Base-by-base conservation (phyloP, 306 rosid genomes). In the Prunus kanzakura region DNA sequence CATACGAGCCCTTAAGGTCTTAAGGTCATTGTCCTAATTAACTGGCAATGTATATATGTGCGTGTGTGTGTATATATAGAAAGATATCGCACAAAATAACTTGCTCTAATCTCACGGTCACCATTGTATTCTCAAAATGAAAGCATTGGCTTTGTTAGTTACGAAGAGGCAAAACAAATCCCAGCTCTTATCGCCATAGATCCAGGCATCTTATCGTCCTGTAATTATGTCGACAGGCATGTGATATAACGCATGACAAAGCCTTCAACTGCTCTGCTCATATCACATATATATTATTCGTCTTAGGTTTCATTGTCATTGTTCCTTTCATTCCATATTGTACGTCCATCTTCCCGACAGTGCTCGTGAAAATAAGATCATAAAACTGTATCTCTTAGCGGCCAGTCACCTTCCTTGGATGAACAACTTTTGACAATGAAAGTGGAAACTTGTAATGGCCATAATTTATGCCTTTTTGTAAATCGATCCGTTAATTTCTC, bases 231-330 rank as follows among this genome's bases (percentile, higher is more conserved):
- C 18, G 57, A 52, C 43, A 49, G 18, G 18, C 18, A 13, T 13
- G 18, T 49, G 43, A 35, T 35, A 35, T 35, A 35, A 6, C 20
- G 57, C 57, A 52, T 22, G 57, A 15, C 57, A 15, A 51, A 52
- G 20, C 57, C 57, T 35, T 35, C 62, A 56, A 19, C 25, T 9
- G 8, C 3, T 56, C 25, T 56, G 43, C 43, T 35, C 43, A 35
- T 35, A 35, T 35, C 41, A 6, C 8, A 1, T 56, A 20, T 56
- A 13, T 11, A 20, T 57, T 58, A 58, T 73, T 41, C 19, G 43
- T 23, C 67, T 1, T 27, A 80, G 79, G 81, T 83, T 80, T 69
- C 76, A 69, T 52, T 73, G 76, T 11, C 58, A 64, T 71, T 62
- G 63, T 35, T 69, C 70, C 81, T 67, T 57, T 27, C 78, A 71